Base-by-base conservation (phyloP, 495 filamentous ascomycete species). In the Annulohypoxylon nitens region DNA sequence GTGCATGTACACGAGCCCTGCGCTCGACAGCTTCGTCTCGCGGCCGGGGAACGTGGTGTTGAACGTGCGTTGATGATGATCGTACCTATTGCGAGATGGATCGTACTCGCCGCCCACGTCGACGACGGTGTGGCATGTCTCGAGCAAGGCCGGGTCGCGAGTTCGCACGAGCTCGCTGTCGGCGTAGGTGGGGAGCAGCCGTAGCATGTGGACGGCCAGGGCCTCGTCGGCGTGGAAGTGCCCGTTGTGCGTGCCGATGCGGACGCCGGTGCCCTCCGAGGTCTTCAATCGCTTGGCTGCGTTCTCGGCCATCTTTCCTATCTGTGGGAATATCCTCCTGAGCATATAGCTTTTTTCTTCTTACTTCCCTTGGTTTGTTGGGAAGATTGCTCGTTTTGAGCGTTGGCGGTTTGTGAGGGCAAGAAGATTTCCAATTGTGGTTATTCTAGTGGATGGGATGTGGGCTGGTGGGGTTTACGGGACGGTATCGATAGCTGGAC, bases 191-290 rank as follows among this genome's bases (percentile, higher is more conserved):
- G 96, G 97, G 45, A 98, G 88, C 23, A 93, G 89, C 57, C 93
- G 94, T 73, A 99, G 92, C 84, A 99, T 93, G 85, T 96, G 93
- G 67, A 98, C 94, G 61, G 96, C 96, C n/a, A 99, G 90, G 67
- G 96, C 96, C 84, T 99, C 96, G 80, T 99, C 96, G 81, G 96
- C 97, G 84, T 99, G 96, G 87, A 99, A 99, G 82, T 97, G 93
- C 63, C 96, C 96, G 83, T 91, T 97, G 86, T 97, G 95, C 11
- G 95, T 97, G 63, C 93, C 95, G 75, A 97, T 97, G 62, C 89
- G 80, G 72, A 91, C 81, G 36, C 85, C 84, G 67, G 48, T 61
- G 62, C 54, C 60, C 47, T 83, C 84, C 45, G 73, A 76, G 25
- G 79, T 84, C 84, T 93, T 94, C 62, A 94, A 78, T 78, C 91